Base-by-base conservation (phyloP, 768 basidiomycete species). In the Kwoniella pini region DNA sequence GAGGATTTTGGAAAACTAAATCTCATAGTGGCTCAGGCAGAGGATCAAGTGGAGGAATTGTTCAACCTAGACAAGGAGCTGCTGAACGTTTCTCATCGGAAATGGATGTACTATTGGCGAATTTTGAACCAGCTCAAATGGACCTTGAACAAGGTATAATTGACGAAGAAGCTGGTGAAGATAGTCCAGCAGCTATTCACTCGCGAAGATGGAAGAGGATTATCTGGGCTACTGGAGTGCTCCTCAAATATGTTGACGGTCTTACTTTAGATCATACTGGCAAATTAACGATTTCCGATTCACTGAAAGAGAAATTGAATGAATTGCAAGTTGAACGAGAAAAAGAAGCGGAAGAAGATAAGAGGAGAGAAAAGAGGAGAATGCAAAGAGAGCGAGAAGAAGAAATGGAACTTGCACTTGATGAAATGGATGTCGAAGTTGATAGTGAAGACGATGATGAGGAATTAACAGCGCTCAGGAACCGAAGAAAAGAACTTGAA, bases 1-100 rank as follows among this genome's bases (percentile, higher is more conserved):
- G 90, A 39, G 95, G 94, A 0, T 98, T 88, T 76, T 99, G 96
- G 96, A 90, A 88, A 73, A 81, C 82, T n/a, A 80, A 78, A 46
- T 28, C 66, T 5, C 27, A 33, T 4, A 24, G 65, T 9, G 42
- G 49, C 17, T 40, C 45, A 2, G 38, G 58, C 12, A 44, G 55
- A 22, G 63, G 69, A 28, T 74, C 74, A 4, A 56, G 59, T 36
- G 48, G 53, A 13, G 21, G 39, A 4, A 56, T 50, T 24, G 65
- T 63, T 49, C 72, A 84, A 84, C 30, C 69, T 15, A 45, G 67
- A 9, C 26, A 24, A 22, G 54, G 54, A n/a, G 44, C 19, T 27
- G 71, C 65, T 7, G 68, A 75, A 21, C 48, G 65, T 21, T 72
- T 80, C 60, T 57, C 68, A 28, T 76, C 73, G 43, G 95, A 98